A percentile compares a stretch with the other conserved stretches of the same genome.
These are phyloP conservation scores for Hericium coralloides DNA, from an alignment of 768 basidiomycete species.

Conservation along the genomic window DNA sequence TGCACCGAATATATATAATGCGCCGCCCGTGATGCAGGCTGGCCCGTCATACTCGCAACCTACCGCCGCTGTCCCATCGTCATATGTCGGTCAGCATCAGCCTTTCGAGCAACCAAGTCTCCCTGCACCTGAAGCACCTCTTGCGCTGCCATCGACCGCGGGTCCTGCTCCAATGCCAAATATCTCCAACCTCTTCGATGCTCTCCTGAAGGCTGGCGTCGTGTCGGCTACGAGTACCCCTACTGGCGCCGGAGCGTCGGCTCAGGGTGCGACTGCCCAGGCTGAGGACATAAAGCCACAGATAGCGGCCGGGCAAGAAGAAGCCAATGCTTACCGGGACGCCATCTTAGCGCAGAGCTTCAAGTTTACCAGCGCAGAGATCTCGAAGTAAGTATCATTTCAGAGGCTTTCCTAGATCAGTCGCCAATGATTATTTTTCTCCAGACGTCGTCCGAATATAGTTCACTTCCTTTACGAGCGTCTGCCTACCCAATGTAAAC, in stretches of 20 bases:
- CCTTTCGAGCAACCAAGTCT: neutral
- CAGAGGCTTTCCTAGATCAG: too few species aligned
- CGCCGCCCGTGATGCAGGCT: slow-evolving; percentile 21
- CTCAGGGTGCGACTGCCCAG: slow-evolving; percentile 24
- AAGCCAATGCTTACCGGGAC: slow-evolving; percentile 48
- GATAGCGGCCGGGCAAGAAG: slow-evolving; percentile 36
- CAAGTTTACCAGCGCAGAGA: slow-evolving; percentile 57
- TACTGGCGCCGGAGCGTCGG: slow-evolving; percentile 30
- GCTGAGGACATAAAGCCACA: slow-evolving; percentile 25
- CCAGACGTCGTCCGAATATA: slow-evolving; percentile 51
- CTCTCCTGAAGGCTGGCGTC: slow-evolving; percentile 73
- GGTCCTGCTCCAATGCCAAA: slow-evolving; percentile 13
- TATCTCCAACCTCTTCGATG: slow-evolving; percentile 53
- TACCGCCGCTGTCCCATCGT: slow-evolving; percentile 10
- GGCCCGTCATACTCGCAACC: slow-evolving; percentile 4
- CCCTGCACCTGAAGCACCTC: neutral
- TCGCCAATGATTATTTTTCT: neutral
- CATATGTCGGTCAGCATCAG: neutral
- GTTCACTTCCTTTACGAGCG: slow-evolving; percentile 64
- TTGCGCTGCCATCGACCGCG: neutral
- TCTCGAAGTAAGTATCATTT: slow-evolving; percentile 46
- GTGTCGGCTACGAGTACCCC: slow-evolving; percentile 49
- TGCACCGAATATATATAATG: slow-evolving; percentile 18
- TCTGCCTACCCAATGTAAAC: slow-evolving; percentile 80
- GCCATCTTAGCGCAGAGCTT: slow-evolving; percentile 51